Conservation (phyloP, 805 yeast species). For the Candida coquimbonensis region DNA sequence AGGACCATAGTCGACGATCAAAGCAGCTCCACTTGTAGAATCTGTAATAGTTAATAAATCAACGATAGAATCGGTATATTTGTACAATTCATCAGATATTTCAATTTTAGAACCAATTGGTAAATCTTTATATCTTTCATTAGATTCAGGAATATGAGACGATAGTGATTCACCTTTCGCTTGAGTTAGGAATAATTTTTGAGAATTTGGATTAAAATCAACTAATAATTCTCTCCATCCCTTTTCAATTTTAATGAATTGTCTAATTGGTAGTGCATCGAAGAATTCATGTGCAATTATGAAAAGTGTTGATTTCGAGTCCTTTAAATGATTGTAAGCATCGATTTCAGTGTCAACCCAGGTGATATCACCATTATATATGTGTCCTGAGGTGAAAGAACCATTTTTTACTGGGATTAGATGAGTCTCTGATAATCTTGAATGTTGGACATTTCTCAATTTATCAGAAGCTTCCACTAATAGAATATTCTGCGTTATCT, state of each 20-base stretch:
- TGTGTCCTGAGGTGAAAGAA: constrained; percentile 13
- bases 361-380: constrained; percentile 46
- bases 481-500: constrained; percentile 30
- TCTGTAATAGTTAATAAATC: constrained; percentile 30
- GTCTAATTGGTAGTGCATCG: constrained; percentile 77
- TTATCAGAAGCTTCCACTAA: constrained; percentile 70
- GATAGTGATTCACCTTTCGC: constrained; percentile 57
- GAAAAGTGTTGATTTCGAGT: constrained; percentile 40
- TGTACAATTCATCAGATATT: constrained; percentile 67
- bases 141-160: constrained; percentile 46
- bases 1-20: constrained; percentile 77
- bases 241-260: constrained; percentile 50
- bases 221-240: constrained; percentile 82
- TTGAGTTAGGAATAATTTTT: constrained; percentile 46
- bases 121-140: constrained; percentile 43
- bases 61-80: constrained; percentile 47
- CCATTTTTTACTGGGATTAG: constrained; percentile 3
- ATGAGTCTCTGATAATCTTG: constrained; percentile 36
- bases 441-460: constrained; percentile 50
- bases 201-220: constrained; percentile 33
- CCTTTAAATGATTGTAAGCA: background rate
- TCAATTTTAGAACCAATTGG: constrained; percentile 58
- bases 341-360: constrained; percentile 59
- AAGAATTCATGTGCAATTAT: constrained; percentile 81
- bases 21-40: constrained; percentile 49